These are phyloP conservation scores for Millerozyma acaciae DNA, from an alignment of 805 yeast genomes.

Conservation along the genomic window DNA sequence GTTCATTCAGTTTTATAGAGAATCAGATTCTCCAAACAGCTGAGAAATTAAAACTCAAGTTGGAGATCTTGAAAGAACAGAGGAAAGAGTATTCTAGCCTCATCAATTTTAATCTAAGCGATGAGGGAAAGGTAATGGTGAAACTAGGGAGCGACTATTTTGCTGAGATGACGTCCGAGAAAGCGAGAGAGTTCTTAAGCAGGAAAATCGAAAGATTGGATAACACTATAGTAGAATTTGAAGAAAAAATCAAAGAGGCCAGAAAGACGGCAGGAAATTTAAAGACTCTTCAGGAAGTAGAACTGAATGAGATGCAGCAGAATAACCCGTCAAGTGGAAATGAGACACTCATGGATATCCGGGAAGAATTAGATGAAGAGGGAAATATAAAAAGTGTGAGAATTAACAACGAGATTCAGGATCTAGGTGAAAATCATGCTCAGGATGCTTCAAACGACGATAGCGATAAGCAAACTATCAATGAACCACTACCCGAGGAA, in stretches of 20 bases:
- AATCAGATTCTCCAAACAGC: not conserved
- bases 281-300: slow-evolving; percentile 1
- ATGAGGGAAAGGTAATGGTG: slow-evolving; percentile 18
- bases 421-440: slow-evolving; percentile 17
- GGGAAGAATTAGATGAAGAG: slow-evolving; percentile 77
- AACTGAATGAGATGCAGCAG: not conserved
- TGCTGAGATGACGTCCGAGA: slow-evolving; percentile 25
- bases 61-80: not conserved
- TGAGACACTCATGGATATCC: slow-evolving; percentile 69
- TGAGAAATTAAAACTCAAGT: not conserved
- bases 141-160: slow-evolving; percentile 40
- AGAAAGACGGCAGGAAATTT: slow-evolving; percentile 17
- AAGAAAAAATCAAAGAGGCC: slow-evolving; percentile 38
- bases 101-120: not conserved
- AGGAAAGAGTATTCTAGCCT: not conserved
- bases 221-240: slow-evolving; percentile 40
- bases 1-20: not conserved
- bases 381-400: slow-evolving; percentile 53
- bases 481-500: no score
- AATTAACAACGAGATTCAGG: slow-evolving; percentile 17
- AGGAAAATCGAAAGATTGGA: slow-evolving; percentile 25
- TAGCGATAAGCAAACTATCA: slow-evolving; percentile 51
- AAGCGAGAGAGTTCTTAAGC: slow-evolving; percentile 25
- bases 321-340: slow-evolving; percentile 13
- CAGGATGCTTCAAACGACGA: slow-evolving; percentile 75